Evolutionary conservation across 176 grass and related monocot species (phyloP), one percentile per base, ranked within the genome.

Genomic region (Oryza nivara): DNA sequence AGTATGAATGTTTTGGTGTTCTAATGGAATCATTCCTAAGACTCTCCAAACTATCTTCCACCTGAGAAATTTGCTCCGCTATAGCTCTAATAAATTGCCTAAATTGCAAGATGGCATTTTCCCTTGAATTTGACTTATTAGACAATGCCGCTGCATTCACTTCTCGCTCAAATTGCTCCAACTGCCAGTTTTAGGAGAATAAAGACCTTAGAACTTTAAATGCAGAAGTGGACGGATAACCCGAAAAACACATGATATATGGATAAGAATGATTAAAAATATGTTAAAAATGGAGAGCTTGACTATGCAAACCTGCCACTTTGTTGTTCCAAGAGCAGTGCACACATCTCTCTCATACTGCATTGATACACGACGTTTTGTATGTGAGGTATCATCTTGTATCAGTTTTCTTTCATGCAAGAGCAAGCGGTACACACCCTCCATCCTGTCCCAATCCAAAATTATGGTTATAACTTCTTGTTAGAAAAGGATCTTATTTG

Each of bases 121-220:
- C 86, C 75, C 94, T 94, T 73, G 94, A 94, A 89, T 84, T 97
- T 85, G 89, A 92, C 58, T 80, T 94, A 60, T 94, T 80, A 79
- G 85, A 90, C 36, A 90, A 84, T 86, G 86, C 70, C 71, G 87
- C 94, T 69, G 88, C 87, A 83, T 92, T 86, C 14, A 97, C 92
- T 63, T 91, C 94, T 65, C 94, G 90, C 49, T 93, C 94, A 84
- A 97, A 97, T 88, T 97, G 92, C 77, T 97, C 94, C 63, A 97
- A 76, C 94, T 97, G 85, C 60, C 68, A 88, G 7, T 71, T 40
- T 80, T n/a, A 38, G 25, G 58, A 90, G 61, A 83, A 46, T 72
- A 60, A 83, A 75, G 43, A 47, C 65, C 41, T 89, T 88, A 83
- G 79, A 78, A 63, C 20, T 23, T 61, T 4, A 80, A 75, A 73